Conservation (phyloP, 164 flowering plant species). For the Annona cherimola region DNA sequence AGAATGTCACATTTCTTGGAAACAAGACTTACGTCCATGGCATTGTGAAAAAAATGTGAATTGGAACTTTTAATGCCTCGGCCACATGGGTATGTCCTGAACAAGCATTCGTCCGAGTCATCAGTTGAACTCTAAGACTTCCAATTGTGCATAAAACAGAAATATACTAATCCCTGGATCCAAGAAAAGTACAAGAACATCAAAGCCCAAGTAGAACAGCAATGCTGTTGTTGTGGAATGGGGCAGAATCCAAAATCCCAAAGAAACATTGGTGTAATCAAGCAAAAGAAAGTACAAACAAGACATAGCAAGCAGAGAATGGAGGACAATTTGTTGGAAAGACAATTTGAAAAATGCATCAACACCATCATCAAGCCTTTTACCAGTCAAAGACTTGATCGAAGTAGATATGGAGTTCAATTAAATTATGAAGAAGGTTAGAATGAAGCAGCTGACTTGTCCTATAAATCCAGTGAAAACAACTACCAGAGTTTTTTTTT, state of each 20-base stretch:
- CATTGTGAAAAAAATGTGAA: conserved; percentile 98
- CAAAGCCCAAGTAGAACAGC: background rate
- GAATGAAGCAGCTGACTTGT: too few relatives aligned
- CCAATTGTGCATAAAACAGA: conserved; percentile 11
- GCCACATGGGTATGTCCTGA: conserved; percentile 98
- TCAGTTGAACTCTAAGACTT: conserved; percentile 14
- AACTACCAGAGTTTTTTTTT: background rate
- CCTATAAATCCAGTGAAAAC: background rate
- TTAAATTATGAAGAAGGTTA: too few relatives aligned
- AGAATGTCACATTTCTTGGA: conserved; percentile 7
- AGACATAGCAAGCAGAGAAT: background rate
- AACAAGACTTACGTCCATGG: conserved; percentile 98
- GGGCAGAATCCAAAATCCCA: background rate
- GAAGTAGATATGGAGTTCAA: background rate
- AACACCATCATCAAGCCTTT: too few relatives aligned
- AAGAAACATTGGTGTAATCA: background rate
- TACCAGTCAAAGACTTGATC: too few relatives aligned
- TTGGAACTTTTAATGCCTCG: conserved; percentile 85
- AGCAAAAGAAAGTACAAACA: background rate
- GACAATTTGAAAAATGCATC: background rate
- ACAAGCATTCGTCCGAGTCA: conserved; percentile 15
- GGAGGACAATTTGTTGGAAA: background rate
- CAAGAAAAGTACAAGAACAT: conserved; percentile 4
- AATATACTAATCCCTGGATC: conserved; percentile 13
- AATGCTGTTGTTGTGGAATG: background rate